A percentile compares a stretch with the other conserved stretches of the same genome.
phyloP scores from a whole-genome alignment of 2,329 filamentous ascomycete genomes.

The Ceratocystis albifundus region DNA sequence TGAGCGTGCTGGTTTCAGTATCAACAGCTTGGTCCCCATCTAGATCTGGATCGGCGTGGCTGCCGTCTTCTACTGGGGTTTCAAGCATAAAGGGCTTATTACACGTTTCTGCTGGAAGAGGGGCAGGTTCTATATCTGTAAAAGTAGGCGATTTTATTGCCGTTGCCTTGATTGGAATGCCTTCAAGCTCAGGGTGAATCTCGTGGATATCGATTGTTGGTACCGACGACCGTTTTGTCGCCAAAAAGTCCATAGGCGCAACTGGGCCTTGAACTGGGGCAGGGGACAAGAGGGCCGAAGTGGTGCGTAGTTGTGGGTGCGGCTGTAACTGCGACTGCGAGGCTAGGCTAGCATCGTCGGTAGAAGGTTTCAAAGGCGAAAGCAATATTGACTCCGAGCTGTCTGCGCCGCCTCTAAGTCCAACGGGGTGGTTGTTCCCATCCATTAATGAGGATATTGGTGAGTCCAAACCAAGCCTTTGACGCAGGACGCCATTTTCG shows the following conservation, averaged over 20 bases:
- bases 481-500: slow-evolving; percentile 31
- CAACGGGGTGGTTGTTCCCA: not conserved
- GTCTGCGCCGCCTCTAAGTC: slow-evolving; percentile 18
- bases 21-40: slow-evolving; percentile 3
- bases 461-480: not conserved
- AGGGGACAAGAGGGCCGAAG: slow-evolving; percentile 12
- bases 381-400: slow-evolving; percentile 23
- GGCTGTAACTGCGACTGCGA: slow-evolving; percentile 7
- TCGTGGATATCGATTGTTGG: slow-evolving; percentile 47
- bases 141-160: slow-evolving; percentile 45
- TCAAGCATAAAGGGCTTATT: slow-evolving; percentile 2
- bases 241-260: slow-evolving; percentile 31
- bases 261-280: slow-evolving; percentile 16
- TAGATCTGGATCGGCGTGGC: not conserved
- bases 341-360: not conserved
- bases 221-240: slow-evolving; percentile 28
- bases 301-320: not conserved
- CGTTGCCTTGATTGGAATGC: slow-evolving; percentile 44
- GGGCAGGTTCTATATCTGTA: slow-evolving; percentile 29
- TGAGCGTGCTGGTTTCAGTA: slow-evolving; percentile 3
- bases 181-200: slow-evolving; percentile 49
- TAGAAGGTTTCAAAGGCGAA: slow-evolving; percentile 24
- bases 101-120: not conserved
- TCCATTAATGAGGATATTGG: not conserved
- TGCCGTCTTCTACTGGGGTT: not conserved